A percentile compares a stretch with the other conserved stretches of the same genome.
These are phyloP conservation scores for Lactarius psammicola DNA, from an alignment of 768 basidiomycete genomes.

Conservation along the genomic window DNA sequence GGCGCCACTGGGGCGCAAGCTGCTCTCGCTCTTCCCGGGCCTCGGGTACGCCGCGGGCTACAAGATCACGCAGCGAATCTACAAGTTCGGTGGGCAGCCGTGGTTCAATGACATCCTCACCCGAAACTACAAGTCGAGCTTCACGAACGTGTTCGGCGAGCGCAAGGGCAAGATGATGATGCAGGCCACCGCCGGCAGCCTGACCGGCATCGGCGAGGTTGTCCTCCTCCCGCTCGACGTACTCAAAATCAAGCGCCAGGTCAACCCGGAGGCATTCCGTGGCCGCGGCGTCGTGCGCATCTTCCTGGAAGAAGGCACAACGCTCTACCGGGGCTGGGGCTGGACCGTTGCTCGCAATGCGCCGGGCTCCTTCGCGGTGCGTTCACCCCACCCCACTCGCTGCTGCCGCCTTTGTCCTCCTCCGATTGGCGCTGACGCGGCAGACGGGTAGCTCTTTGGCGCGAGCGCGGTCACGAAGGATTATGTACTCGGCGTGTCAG, in stretches of 20 bases:
- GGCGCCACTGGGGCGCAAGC: slow-evolving; percentile 61
- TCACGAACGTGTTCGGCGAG: slow-evolving; percentile 86
- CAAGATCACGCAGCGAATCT: slow-evolving; percentile 90
- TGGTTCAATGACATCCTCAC: slow-evolving; percentile 93
- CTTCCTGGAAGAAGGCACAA: slow-evolving; percentile 86
- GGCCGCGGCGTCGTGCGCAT: slow-evolving; percentile 89
- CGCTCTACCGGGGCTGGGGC: slow-evolving; percentile 96
- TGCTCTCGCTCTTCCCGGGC: slow-evolving; percentile 95
- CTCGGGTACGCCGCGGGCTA: slow-evolving; percentile 98
- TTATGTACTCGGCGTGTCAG: slow-evolving; percentile 81
- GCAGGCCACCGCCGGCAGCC: slow-evolving; percentile 86
- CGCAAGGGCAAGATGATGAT: slow-evolving; percentile 95
- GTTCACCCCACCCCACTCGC: too few species aligned
- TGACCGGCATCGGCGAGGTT: slow-evolving; percentile 91
- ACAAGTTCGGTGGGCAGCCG: slow-evolving; percentile 99
- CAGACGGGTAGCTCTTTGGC: slow-evolving; percentile 75
- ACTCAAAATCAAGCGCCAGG: slow-evolving; percentile 98
- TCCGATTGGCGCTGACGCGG: background rate
- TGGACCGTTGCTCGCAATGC: slow-evolving; percentile 99
- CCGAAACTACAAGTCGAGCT: slow-evolving; percentile 75
- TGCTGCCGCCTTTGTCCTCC: slow-evolving; percentile 1
- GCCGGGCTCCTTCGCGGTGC: slow-evolving; percentile 89
- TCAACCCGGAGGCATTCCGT: slow-evolving; percentile 97
- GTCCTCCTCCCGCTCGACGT: slow-evolving; percentile 95
- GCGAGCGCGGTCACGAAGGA: slow-evolving; percentile 95